Percentiles rank a stretch among this genome's conserved stretches.
phyloP scores from a whole-genome alignment of 805 yeast species.

The Kluyveromyces nonfermentans region DNA sequence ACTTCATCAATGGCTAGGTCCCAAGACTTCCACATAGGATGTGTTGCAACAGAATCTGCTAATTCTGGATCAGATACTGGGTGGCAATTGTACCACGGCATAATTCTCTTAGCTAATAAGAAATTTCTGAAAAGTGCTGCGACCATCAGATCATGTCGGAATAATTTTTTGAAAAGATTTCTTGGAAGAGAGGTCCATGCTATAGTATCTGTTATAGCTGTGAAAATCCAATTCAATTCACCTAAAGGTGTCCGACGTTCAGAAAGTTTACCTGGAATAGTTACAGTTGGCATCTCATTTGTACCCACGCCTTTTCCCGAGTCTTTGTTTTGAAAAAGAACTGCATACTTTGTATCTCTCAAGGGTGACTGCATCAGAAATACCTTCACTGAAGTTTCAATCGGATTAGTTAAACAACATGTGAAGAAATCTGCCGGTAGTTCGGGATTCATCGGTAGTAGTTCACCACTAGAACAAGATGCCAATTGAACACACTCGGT shows the following conservation, averaged over 20 bases:
- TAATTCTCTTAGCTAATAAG: slow-evolving; percentile 79
- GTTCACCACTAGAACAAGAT: slow-evolving; percentile 80
- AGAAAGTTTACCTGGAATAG: slow-evolving; percentile 82
- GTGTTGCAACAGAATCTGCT: slow-evolving; percentile 71
- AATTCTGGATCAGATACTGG: slow-evolving; percentile 91
- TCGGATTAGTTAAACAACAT: slow-evolving; percentile 91
- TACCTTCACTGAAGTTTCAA: slow-evolving; percentile 87
- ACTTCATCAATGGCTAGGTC: slow-evolving; percentile 95
- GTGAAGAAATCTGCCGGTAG: slow-evolving; percentile 94
- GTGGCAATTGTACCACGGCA: slow-evolving; percentile 89
- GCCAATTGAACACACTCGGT: slow-evolving; percentile 88
- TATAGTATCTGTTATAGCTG: slow-evolving; percentile 95
- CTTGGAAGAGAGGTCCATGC: slow-evolving; percentile 93
- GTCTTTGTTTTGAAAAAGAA: slow-evolving; percentile 30
- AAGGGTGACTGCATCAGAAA: slow-evolving; percentile 77
- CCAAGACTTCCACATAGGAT: slow-evolving; percentile 98
- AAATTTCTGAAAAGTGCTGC: slow-evolving; percentile 94
- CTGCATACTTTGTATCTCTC: slow-evolving; percentile 34
- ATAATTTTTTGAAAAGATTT: slow-evolving; percentile 78
- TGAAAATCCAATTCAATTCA: slow-evolving; percentile 93
- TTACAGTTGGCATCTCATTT: slow-evolving; percentile 33
- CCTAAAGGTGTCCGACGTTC: slow-evolving; percentile 95
- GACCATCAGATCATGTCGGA: slow-evolving; percentile 92
- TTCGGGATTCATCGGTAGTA: slow-evolving; percentile 86
- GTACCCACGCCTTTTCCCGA: slow-evolving; percentile 16